Evolutionary conservation across 495 filamentous ascomycete species (phyloP), one percentile per base, ranked within the genome.

Genomic region (Daldinia grandis): DNA sequence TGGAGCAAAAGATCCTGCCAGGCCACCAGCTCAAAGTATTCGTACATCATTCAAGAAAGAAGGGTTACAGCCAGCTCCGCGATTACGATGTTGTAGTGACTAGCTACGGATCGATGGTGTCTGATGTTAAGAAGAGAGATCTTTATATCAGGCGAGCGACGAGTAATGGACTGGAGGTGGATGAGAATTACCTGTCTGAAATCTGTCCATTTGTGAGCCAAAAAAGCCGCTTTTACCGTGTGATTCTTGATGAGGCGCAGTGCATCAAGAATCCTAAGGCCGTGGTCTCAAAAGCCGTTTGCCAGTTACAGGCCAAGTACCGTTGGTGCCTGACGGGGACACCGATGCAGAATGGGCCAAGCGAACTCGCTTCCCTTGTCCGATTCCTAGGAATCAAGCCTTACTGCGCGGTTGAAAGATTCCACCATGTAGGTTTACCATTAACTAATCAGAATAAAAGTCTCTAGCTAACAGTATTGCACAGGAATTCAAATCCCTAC

Each of bases 221-320:
- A 0, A 80, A 83, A 10, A 88, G 86, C 73, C 81, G 83, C 62
- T 98, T 93, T 85, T 89, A 95, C 76, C 89, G 93, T 30, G 83
- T 98, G 40, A 91, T 99, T 62, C 84, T 98, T 37, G 94, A 97
- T 70, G 95, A 99, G 80, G 94, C 95, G 0, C 95, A 99, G 67
- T 93, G 87, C 74, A 93, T 97, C 85, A 98, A 97, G 80, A 97
- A 98, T 71, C 87, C 86, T 58, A 84, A 81, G 38, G 92, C 93
- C 1, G 88, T 91, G 60, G 79, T 84, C 9, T 86, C 92, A 2
- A 81, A 83, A 54, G 95, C 87, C 2, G 89, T 87, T 30, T 87
- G 79, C 72, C 71, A 79, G 3, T 81, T 98, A 6, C 77, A 87
- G 40, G 80, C 91, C 14, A 86, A 81, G 31, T 88, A 91, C 69